These are phyloP conservation scores for Talaromyces verruculosus DNA, from an alignment of 2,329 filamentous ascomycete genomes.

Conservation along the genomic window DNA sequence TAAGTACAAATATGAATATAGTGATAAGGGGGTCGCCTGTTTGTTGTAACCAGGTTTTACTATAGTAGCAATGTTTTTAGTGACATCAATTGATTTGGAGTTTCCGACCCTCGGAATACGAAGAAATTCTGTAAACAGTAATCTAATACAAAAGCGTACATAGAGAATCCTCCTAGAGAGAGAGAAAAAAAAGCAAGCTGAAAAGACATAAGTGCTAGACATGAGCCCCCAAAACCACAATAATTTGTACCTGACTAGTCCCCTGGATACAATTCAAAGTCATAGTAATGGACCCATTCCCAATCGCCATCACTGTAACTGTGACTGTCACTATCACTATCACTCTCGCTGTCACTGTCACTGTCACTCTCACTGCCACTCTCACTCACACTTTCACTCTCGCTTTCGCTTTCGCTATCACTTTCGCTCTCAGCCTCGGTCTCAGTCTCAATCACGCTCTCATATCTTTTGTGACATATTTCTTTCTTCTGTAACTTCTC, in stretches of 20 bases:
- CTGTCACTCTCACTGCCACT: neutral
- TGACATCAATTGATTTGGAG: too few relatives aligned
- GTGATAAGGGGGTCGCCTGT: too few relatives aligned
- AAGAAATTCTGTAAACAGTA: neutral
- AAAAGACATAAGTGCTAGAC: neutral
- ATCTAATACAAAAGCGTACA: neutral
- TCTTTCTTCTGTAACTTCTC: neutral
- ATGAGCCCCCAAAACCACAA: neutral
- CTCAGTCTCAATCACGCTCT: neutral
- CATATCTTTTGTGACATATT: neutral
- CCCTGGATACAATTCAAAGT: neutral
- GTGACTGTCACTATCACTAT: neutral
- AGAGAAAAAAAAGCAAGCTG: neutral
- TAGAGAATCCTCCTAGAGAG: neutral
- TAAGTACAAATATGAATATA: too few relatives aligned
- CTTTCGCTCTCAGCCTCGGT: neutral
- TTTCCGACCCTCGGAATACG: too few relatives aligned
- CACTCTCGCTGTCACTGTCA: neutral
- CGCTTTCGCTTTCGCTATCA: too few relatives aligned
- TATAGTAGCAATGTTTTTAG: too few relatives aligned
- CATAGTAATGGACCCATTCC: neutral
- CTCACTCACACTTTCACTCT: neutral
- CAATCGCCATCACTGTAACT: neutral
- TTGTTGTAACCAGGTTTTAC: too few relatives aligned
- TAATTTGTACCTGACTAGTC: neutral